These are phyloP conservation scores for Fraxinus quadrangulata DNA, from an alignment of 257 asterid species.

Conservation along the genomic window DNA sequence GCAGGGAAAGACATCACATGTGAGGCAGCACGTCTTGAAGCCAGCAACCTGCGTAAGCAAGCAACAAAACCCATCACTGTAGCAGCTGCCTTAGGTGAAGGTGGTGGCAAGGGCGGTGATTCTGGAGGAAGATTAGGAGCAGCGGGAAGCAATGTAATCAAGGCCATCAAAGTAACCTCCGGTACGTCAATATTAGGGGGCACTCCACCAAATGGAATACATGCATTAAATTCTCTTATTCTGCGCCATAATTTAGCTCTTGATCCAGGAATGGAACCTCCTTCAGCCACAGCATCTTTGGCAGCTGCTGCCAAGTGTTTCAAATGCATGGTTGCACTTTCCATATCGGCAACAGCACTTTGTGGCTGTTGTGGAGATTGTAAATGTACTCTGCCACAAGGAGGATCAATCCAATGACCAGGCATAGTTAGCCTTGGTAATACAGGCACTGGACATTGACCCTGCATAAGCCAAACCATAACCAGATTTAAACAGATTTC, in stretches of 20 bases:
- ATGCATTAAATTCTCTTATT: constrained; percentile 95
- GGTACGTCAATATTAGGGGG: constrained; percentile 91
- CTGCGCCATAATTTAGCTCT: constrained; percentile 99
- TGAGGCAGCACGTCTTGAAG: constrained; percentile 94
- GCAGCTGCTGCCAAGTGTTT: constrained; percentile 96
- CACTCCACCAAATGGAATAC: constrained; percentile 84
- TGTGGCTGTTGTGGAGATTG: constrained; percentile 53
- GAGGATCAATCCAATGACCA: constrained; percentile 97
- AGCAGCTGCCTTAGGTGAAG: constrained; percentile 99
- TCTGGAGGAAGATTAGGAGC: constrained; percentile 97
- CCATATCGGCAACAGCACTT: constrained; percentile 63
- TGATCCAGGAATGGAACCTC: constrained; percentile 99
- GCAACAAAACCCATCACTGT: constrained; percentile 92
- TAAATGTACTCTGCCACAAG: constrained; percentile 89
- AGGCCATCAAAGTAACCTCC: constrained; percentile 97
- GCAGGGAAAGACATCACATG: constrained; percentile 99
- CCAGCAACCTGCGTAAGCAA: constrained; percentile 87
- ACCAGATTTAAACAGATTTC: constrained; percentile 29
- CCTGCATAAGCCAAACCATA: constrained; percentile 55
- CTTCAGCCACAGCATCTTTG: constrained; percentile 97
- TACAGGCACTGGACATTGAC: constrained; percentile 86
- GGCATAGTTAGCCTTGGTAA: constrained; percentile 98
- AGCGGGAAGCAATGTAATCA: constrained; percentile 95
- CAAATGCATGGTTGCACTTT: constrained; percentile 80
- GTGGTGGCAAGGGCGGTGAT: constrained; percentile 93